Evolutionary conservation across 139 green algal genomes (phyloP).

Genomic region (Parachlorella kessleri): DNA sequence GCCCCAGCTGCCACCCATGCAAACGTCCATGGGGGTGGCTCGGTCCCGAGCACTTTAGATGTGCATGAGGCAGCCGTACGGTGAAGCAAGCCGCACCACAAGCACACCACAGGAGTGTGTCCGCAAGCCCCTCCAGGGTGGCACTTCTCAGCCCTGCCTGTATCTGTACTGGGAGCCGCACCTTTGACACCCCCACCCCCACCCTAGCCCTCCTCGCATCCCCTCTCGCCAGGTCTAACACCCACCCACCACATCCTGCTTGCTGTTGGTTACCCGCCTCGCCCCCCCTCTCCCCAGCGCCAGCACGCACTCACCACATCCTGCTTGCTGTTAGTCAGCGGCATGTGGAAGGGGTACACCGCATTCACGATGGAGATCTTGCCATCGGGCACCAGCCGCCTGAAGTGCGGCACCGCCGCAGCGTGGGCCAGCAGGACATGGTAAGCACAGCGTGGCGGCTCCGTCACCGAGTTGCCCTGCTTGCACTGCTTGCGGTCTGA

Average conservation of each 20-base stretch:
- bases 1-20: no score
- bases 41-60: no score
- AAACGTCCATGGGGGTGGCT: no score
- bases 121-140: no score
- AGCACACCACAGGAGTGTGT: no score
- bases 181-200: no score
- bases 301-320: slow-evolving; percentile 39
- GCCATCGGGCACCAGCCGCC: slow-evolving; percentile 21
- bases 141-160: no score
- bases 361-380: slow-evolving; percentile 50
- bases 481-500: background rate
- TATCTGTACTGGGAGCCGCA: no score
- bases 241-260: background rate
- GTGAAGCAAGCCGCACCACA: no score
- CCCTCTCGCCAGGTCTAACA: background rate
- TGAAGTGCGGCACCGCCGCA: slow-evolving; percentile 30
- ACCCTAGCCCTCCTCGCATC: slow-evolving; percentile 12
- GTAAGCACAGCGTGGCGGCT: slow-evolving; percentile 45
- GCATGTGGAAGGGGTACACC: slow-evolving; percentile 38
- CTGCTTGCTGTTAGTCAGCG: background rate
- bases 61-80: no score
- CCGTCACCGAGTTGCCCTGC: slow-evolving; percentile 8
- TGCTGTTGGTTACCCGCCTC: background rate
- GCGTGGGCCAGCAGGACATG: slow-evolving; percentile 52
- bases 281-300: slow-evolving; percentile 16